These are phyloP conservation scores for Eruca vesicaria DNA, from an alignment of 441 rosid genomes.

Conservation along the genomic window DNA sequence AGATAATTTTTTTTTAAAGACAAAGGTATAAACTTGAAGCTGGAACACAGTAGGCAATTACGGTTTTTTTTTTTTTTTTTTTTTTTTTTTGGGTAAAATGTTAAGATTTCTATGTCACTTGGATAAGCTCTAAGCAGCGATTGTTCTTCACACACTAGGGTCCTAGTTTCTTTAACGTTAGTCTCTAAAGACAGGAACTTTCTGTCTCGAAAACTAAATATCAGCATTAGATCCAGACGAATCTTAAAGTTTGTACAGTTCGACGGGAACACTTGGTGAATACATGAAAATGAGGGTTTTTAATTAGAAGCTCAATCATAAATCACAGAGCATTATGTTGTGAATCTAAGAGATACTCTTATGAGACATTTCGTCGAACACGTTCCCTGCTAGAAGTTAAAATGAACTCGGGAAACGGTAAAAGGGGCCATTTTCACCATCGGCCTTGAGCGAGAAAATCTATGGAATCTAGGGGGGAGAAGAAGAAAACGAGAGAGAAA, in stretches of 20 bases:
- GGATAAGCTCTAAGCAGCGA: background rate
- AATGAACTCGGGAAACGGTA: background rate
- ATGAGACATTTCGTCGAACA: constrained; percentile 24
- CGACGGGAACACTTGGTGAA: background rate
- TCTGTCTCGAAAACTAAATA: background rate
- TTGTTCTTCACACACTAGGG: background rate
- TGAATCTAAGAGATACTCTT: background rate
- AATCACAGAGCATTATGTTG: background rate
- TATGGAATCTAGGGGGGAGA: background rate
- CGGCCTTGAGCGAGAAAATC: background rate
- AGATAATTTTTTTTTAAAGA: too few relatives aligned
- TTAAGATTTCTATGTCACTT: background rate
- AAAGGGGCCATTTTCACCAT: background rate
- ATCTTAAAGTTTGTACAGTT: background rate
- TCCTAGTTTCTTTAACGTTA: background rate
- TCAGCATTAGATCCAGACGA: background rate
- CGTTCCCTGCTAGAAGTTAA: background rate
- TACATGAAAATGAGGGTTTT: background rate
- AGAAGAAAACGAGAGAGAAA: background rate
- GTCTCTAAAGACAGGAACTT: background rate
- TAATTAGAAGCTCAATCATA: background rate
- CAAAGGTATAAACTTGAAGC: background rate
- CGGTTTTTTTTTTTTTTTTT: too few relatives aligned
- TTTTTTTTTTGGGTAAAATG: too few relatives aligned
- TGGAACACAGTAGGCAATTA: background rate